phyloP scores from a whole-genome alignment of 176 grass and related monocot species.

The Saccharum officinarum region DNA sequence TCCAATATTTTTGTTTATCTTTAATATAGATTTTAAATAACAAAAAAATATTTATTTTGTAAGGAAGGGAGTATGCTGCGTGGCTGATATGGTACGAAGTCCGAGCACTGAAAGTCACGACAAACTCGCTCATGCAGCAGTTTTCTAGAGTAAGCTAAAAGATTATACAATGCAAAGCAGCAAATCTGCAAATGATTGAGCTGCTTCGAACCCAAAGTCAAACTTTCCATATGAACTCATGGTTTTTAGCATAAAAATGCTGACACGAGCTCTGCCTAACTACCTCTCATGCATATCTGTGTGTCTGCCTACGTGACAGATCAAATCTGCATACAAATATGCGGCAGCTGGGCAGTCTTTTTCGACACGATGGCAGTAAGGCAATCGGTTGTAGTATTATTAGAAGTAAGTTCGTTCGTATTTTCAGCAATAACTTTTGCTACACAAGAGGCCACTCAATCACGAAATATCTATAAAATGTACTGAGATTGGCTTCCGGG shows the following conservation, averaged over 20 bases:
- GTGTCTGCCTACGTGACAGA: neutral
- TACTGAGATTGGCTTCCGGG: neutral
- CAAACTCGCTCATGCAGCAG: neutral
- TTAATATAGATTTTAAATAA: neutral
- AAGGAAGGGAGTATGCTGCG: no score
- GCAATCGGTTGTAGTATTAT: neutral
- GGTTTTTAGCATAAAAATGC: neutral
- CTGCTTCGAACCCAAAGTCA: constrained; percentile 1
- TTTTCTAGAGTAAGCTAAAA: neutral
- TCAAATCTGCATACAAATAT: neutral
- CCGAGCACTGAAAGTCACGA: neutral
- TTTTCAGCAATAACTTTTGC: neutral
- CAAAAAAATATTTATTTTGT: no score
- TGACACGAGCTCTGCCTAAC: neutral
- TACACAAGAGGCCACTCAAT: constrained; percentile 1
- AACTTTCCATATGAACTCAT: neutral
- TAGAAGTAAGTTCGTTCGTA: neutral
- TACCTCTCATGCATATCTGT: neutral
- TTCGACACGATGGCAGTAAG: neutral
- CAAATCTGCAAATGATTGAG: neutral
- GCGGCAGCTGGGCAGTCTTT: constrained; percentile 2
- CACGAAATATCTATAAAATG: neutral
- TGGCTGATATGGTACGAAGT: neutral
- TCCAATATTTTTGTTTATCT: no score
- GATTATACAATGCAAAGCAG: neutral